A percentile compares a stretch with the other conserved stretches of the same genome.
Evolutionary conservation across 2,329 filamentous ascomycete genomes (phyloP).

Genomic region (Teratosphaeria destructans): DNA sequence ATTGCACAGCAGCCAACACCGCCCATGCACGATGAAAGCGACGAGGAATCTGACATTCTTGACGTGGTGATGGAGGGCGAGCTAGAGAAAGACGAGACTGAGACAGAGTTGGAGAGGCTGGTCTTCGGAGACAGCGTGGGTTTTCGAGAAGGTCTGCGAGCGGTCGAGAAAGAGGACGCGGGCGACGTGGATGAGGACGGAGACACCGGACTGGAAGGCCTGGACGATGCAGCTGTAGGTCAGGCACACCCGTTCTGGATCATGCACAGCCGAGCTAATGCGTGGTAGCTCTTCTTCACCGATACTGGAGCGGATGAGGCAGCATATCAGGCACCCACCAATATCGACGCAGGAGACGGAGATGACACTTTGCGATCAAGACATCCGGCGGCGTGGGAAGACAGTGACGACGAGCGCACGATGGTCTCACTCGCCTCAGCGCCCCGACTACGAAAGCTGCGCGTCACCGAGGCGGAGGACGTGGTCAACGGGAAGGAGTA

Average conservation of each 20-base stretch:
- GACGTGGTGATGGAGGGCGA: slow-evolving; percentile 20
- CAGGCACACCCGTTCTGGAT: slow-evolving; percentile 4
- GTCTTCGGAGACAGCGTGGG: slow-evolving; percentile 81
- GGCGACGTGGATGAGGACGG: slow-evolving; percentile 37
- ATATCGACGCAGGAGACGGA: slow-evolving; percentile 29
- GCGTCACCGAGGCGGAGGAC: slow-evolving; percentile 73
- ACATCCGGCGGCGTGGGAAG: slow-evolving; percentile 66
- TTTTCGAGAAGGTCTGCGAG: slow-evolving; percentile 65
- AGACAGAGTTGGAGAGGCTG: slow-evolving; percentile 51
- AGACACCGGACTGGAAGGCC: slow-evolving; percentile 42
- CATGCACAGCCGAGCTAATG: slow-evolving; percentile 2
- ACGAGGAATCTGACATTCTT: slow-evolving; percentile 18
- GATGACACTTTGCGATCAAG: slow-evolving; percentile 27
- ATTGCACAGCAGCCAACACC: slow-evolving; percentile 13
- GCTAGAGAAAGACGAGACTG: slow-evolving; percentile 20
- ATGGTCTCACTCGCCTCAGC: slow-evolving; percentile 70
- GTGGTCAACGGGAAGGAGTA: slow-evolving; percentile 81
- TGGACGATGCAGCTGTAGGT: slow-evolving; percentile 63
- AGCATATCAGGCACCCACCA: slow-evolving; percentile 25
- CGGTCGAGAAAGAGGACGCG: slow-evolving; percentile 22
- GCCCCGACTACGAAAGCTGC: slow-evolving; percentile 69
- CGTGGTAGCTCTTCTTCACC: slow-evolving; percentile 61
- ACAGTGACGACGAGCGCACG: slow-evolving; percentile 89
- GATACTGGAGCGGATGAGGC: slow-evolving; percentile 51
- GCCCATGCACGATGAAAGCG: slow-evolving; percentile 10